Conservation (phyloP, 2,329 filamentous ascomycete species). For the Sporothrix variecibatus region DNA sequence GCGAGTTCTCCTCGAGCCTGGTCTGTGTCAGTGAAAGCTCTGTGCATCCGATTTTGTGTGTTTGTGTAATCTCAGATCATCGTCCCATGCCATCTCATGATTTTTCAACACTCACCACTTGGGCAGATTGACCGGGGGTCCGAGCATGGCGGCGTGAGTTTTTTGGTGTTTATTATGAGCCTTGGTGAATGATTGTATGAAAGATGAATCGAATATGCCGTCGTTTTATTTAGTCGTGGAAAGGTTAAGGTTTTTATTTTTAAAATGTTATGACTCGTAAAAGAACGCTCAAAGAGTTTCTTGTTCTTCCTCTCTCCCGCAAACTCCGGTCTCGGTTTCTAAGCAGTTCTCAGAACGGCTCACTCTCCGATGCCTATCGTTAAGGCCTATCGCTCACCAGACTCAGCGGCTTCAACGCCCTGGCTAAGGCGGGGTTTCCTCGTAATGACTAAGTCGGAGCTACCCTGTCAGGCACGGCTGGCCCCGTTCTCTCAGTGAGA, state of each 20-base stretch:
- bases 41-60: neutral
- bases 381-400: neutral
- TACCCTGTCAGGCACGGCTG: neutral
- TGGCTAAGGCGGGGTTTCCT: neutral
- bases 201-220: neutral
- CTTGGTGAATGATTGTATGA: neutral
- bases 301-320: slow-evolving; percentile 1
- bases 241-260: neutral
- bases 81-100: neutral
- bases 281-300: neutral
- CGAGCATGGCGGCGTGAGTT: slow-evolving; percentile 45
- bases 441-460: slow-evolving; percentile 6
- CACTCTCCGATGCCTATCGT: neutral
- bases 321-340: slow-evolving; percentile 30
- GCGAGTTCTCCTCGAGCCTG: slow-evolving; percentile 89
- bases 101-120: slow-evolving; percentile 52
- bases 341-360: slow-evolving; percentile 2
- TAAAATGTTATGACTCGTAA: neutral
- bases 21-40: slow-evolving; percentile 16
- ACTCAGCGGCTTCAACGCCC: neutral
- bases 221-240: neutral
- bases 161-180: neutral
- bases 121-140: slow-evolving; percentile 56
- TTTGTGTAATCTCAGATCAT: neutral
- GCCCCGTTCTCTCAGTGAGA: neutral